phyloP scores from a whole-genome alignment of 2,329 filamentous ascomycete species.

The Pestalotiopsis sp. region DNA sequence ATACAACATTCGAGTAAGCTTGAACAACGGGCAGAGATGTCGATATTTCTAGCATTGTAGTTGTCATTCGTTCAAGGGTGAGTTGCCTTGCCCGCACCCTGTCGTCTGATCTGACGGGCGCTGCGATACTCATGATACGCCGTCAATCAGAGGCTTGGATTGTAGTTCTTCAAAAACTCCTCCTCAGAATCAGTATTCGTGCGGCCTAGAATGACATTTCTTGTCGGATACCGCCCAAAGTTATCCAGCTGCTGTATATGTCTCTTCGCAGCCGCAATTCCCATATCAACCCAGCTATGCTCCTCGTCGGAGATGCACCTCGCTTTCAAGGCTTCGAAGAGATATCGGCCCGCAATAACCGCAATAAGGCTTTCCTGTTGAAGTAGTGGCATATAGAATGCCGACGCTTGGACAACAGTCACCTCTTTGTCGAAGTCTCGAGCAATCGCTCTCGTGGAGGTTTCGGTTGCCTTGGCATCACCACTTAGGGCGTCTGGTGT shows the following conservation, averaged over 20 bases:
- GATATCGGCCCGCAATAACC: neutral
- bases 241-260: conserved; percentile 14
- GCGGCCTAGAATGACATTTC: conserved; percentile 16
- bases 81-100: too few species aligned
- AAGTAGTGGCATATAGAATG: neutral
- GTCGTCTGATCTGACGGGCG: too few species aligned
- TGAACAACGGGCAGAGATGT: too few species aligned
- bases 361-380: neutral
- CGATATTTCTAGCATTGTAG: too few species aligned
- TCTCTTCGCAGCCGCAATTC: conserved; percentile 13
- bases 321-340: neutral
- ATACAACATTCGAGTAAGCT: too few species aligned
- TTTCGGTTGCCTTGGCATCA: neutral
- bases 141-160: neutral
- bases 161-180: conserved; percentile 13
- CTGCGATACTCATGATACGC: too few species aligned
- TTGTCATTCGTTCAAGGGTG: too few species aligned
- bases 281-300: neutral
- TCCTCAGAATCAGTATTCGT: conserved; percentile 17
- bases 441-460: neutral
- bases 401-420: neutral
- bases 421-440: neutral
- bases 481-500: neutral
- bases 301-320: neutral
- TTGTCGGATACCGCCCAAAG: conserved; percentile 19